Base-by-base conservation (phyloP, 2,329 filamentous ascomycete genomes). In the Epichloe bromicola region DNA sequence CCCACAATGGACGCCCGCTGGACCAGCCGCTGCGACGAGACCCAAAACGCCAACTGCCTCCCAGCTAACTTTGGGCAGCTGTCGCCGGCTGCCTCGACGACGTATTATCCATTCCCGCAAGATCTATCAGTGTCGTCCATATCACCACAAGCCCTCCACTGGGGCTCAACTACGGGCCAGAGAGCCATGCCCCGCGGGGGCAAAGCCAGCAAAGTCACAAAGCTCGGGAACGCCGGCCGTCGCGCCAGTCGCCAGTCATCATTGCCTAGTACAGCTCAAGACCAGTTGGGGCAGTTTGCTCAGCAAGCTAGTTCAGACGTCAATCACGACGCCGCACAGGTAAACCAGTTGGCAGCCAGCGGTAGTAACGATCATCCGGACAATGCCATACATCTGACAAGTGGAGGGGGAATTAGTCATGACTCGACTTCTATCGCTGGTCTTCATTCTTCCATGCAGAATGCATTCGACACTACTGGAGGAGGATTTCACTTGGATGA, bases 181-280 rank as follows among this genome's bases (percentile, higher is more conserved):
- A 46, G 47, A 39, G 43, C 14, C 40, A 58, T 59, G 54, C 55
- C 67, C 46, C 59, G 53, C 68, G 68, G 51, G 67, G 67, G 60
- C 56, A 68, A 68, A 49, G 65, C 65, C 37, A 68, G 60, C 63
- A 74, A 72, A 61, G 70, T 74, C 58, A 67, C 66, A 49, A 75
- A 74, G 60, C 60, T 66, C 41, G 55, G 56, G 45, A 53, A 58
- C 47, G 61, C 36, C 19, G 30, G 46, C 47, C 53, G 53, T 4
- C 54, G 53, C 42, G 51, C n/a, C 46, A 51, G 50, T 52, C 64
- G 62, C 36, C 60, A 60, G 52, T 53, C 59, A 11, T 54, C 61
- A n/a, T 56, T 67, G 50, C 49, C 55, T 2, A 54, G 48, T 33
- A 45, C 48, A 7, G 56, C 57, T 17, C 63, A 64, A 11, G 60